These are phyloP conservation scores for Porodaedalea pini DNA, from an alignment of 1,284 basidiomycete species.

Conservation along the genomic window DNA sequence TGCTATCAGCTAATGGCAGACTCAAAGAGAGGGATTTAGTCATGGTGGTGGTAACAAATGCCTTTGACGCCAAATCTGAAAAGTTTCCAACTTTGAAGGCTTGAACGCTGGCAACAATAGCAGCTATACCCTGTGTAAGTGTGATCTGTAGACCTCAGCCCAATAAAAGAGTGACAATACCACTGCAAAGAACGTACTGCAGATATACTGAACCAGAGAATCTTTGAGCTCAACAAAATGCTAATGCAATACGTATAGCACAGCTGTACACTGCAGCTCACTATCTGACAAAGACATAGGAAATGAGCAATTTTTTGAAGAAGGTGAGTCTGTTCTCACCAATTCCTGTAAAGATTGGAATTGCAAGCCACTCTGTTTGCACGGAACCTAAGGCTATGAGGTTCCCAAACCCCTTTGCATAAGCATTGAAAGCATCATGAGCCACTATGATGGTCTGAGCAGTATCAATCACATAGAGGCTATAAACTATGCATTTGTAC, in stretches of 20 bases:
- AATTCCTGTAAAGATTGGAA: neutral
- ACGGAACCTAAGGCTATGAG: neutral
- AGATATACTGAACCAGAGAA: neutral
- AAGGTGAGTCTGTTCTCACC: neutral
- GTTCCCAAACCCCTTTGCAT: slow-evolving; percentile 30
- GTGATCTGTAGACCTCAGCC: neutral
- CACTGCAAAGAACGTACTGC: neutral
- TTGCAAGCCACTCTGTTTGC: neutral
- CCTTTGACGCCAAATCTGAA: neutral
- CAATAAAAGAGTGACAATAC: neutral
- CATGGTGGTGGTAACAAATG: neutral
- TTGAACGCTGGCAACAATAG: neutral
- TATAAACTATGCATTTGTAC: slow-evolving; percentile 25
- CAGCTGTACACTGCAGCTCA: neutral
- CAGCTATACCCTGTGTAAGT: neutral
- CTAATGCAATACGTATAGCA: neutral
- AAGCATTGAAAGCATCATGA: slow-evolving; percentile 26
- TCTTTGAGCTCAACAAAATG: neutral
- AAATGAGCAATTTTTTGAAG: neutral
- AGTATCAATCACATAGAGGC: slow-evolving; percentile 25
- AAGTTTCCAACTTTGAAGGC: neutral
- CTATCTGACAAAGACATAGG: neutral
- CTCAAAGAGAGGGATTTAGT: neutral
- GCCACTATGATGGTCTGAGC: slow-evolving; percentile 26
- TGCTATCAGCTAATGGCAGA: neutral